Percentiles rank a stretch among this genome's conserved stretches.
phyloP scores from a whole-genome alignment of 306 rosid genomes.

The Fagus crenata region DNA sequence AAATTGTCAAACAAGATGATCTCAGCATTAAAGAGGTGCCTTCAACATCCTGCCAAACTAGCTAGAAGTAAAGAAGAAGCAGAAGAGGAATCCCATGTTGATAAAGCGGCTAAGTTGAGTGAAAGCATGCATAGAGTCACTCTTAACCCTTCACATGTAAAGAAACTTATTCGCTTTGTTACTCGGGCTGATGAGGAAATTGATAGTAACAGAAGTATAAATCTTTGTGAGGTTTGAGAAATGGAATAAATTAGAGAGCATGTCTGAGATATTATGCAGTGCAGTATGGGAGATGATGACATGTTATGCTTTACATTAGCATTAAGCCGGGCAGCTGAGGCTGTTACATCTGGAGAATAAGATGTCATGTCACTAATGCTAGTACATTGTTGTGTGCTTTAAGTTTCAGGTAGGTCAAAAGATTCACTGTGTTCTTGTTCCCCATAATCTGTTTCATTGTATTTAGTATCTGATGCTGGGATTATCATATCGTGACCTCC shows the following conservation, averaged over 20 bases:
- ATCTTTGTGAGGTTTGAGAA: constrained; percentile 56
- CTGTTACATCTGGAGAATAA: constrained; percentile 52
- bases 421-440: neutral
- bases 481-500: constrained; percentile 57
- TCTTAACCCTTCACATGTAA: constrained; percentile 52
- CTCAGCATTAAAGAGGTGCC: constrained; percentile 43
- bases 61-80: constrained; percentile 33
- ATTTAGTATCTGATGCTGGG: constrained; percentile 75
- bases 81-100: constrained; percentile 30
- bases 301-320: constrained; percentile 49
- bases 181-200: constrained; percentile 77
- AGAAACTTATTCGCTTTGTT: constrained; percentile 59
- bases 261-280: constrained; percentile 23
- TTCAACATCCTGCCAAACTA: constrained; percentile 39
- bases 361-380: constrained; percentile 49
- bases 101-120: constrained; percentile 37
- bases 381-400: constrained; percentile 45
- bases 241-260: constrained; percentile 29
- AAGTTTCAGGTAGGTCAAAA: constrained; percentile 11
- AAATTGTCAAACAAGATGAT: constrained; percentile 25
- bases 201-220: constrained; percentile 34
- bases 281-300: constrained; percentile 37
- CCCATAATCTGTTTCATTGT: constrained; percentile 14
- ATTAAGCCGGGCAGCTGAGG: constrained; percentile 70
- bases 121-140: constrained; percentile 48